Base-by-base conservation (phyloP, 306 rosid species). In the Cicer pinnatifidum region DNA sequence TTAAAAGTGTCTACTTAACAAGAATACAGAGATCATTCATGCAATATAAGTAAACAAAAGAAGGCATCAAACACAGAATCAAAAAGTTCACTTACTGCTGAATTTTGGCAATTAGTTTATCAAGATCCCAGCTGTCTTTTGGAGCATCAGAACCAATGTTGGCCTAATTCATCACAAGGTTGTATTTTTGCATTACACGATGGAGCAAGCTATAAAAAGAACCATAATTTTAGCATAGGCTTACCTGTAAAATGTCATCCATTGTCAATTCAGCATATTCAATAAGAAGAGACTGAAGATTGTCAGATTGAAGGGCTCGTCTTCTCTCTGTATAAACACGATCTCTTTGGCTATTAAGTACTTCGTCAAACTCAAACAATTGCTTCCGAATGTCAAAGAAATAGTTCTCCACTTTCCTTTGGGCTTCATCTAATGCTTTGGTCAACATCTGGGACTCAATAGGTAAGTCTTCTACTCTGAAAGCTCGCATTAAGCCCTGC, bases 401-500 rank as follows among this genome's bases (percentile, higher is more conserved):
- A 75, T 94, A 94, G 77, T 89, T 94, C 83, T 94, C 97, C 64
- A 94, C 98, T 89, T 94, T 94, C 80, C 96, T 83, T 75, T 94
- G 98, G 80, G 98, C 98, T 85, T 94, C 98, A 81, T 91, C 97
- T 48, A 94, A 88, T 84, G 98, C 97, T 87, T 91, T 94, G 77
- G 98, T 94, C 80, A 94, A 82, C 97, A 94, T 94, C 91, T 87
- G 86, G 73, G 98, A 94, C 76, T 94, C 98, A 33, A 94, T 94
- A 72, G 98, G 98, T 37, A 94, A 88, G 82, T 94, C 97, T 81
- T 94, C 98, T 65, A 94, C 96, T 89, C 97, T 89, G 68, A 94
- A 94, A 43, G 98, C 98, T 72, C 82, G 87, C 98, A 91, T 94
- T 74, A 94, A 83, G 85, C 97, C 98, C 98, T 94, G 69, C 63